phyloP scores from a whole-genome alignment of 108 stramenopile genomes.

The Cyclotella cryptica region DNA sequence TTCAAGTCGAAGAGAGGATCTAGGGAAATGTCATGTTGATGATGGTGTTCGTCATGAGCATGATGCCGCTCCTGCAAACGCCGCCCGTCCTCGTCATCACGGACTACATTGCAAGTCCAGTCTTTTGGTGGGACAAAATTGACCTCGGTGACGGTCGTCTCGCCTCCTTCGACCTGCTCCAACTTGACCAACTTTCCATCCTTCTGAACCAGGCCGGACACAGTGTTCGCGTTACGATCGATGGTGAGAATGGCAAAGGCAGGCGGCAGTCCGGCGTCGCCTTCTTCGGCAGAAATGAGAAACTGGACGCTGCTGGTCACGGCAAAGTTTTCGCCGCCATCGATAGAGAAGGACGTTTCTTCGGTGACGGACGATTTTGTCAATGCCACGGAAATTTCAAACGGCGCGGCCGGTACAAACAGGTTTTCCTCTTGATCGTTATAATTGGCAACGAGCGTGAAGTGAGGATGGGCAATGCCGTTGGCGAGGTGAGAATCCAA shows the following conservation, averaged over 20 bases:
- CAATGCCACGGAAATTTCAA: slow-evolving; percentile 16
- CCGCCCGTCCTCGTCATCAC: background rate
- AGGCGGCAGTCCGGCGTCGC: background rate
- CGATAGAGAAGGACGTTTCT: background rate
- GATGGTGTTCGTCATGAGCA: slow-evolving; percentile 8
- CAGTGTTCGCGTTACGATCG: background rate
- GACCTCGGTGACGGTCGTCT: background rate
- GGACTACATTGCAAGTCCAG: slow-evolving; percentile 8
- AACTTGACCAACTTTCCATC: slow-evolving; percentile 14
- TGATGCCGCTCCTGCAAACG: background rate
- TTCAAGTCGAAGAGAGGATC: background rate
- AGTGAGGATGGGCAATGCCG: slow-evolving; percentile 6
- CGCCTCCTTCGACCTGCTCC: background rate
- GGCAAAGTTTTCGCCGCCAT: background rate
- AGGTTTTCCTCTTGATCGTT: background rate
- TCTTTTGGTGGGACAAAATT: slow-evolving; percentile 4
- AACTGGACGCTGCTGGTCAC: background rate
- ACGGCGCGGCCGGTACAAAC: background rate
- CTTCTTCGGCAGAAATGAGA: slow-evolving; percentile 1
- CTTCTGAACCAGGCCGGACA: slow-evolving; percentile 10
- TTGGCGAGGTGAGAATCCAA: background rate
- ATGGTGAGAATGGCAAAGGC: slow-evolving; percentile 7
- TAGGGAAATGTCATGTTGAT: background rate
- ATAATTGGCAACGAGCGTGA: background rate
- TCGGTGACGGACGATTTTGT: background rate